Conservation (phyloP, 1,284 basidiomycete genomes). For the Sporisorium exsertum region DNA sequence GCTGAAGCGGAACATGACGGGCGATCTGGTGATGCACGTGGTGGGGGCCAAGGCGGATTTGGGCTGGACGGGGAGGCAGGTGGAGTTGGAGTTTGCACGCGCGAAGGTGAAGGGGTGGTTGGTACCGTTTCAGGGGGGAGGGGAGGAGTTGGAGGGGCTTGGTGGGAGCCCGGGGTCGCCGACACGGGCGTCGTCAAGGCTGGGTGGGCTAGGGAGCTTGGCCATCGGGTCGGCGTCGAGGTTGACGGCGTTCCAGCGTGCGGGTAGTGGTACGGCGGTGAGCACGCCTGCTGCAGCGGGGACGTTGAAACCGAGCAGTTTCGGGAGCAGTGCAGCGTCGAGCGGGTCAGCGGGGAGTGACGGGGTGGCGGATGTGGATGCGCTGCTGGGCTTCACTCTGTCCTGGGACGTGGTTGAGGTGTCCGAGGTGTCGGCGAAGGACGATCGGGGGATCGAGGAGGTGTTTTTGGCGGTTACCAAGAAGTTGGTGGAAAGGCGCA, state of each 20-base stretch:
- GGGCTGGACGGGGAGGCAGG: constrained; percentile 62
- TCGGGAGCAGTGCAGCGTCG: constrained; percentile 29
- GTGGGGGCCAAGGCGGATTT: constrained; percentile 91
- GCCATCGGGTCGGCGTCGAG: constrained; percentile 58
- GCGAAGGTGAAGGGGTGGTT: constrained; percentile 69
- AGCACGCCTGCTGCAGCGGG: not conserved
- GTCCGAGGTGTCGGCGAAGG: constrained; percentile 59
- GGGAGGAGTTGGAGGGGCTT: not conserved
- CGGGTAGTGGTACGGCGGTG: constrained; percentile 5
- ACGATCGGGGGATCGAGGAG: constrained; percentile 48
- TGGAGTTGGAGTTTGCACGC: constrained; percentile 82
- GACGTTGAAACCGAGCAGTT: constrained; percentile 26
- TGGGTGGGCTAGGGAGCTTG: constrained; percentile 72
- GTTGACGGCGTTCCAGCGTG: constrained; percentile 28
- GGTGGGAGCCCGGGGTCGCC: constrained; percentile 65
- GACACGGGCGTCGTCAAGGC: constrained; percentile 84
- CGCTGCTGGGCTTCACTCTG: constrained; percentile 8
- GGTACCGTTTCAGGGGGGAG: constrained; percentile 69
- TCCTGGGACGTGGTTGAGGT: constrained; percentile 51
- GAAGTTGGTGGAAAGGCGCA: constrained; percentile 50
- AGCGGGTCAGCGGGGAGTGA: constrained; percentile 28
- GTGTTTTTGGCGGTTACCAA: constrained; percentile 57
- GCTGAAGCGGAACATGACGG: constrained; percentile 81
- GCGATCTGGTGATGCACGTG: constrained; percentile 85
- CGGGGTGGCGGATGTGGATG: constrained; percentile 15